Evolutionary conservation across 331 rosid genomes (phyloP), one percentile per base, ranked within the genome.

Genomic region (Malus hybrid): DNA sequence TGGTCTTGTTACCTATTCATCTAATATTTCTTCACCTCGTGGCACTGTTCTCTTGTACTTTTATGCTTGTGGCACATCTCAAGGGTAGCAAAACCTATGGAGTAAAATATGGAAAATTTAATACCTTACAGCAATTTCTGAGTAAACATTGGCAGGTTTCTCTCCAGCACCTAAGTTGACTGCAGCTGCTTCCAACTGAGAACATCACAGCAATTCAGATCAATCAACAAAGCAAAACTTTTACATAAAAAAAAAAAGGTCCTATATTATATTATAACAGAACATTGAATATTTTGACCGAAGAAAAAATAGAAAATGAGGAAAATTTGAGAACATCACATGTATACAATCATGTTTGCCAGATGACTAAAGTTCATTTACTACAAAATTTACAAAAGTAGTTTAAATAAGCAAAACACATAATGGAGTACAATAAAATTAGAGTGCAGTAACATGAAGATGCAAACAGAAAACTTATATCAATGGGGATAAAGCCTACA

Each of bases 151-250:
- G 39, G 96, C 87, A 42, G 96, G 96, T 77, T 90, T 87, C 56
- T 84, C 92, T 80, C 88, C 87, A 67, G 90, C 86, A 36, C 87
- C 91, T 70, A 92, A 88, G 85, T 90, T 92, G 64, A 92, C 97
- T 33, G 96, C 96, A 65, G 93, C 96, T 80, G 96, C 97, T 84
- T 92, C 97, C 76, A 84, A 79, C 97, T 92, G 83, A 84, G 67
- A 70, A 59, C 65, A 70, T 39, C 71, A 62, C 72, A 77, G 65
- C 55, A 20, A 73, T 67, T 73, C 55, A 79, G 69, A 73, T 74
- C 32, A 76, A 61, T 7, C 83, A 60, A 83, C 76, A 73, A 63
- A 33, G n/a, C 36, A 78, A 24, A 22, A 46, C 10, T 29, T 36
- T 20, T 20, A 55, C 16, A 32, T 20, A n/a, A 67, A 32, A 7